Conservation (phyloP, 2,329 filamentous ascomycete genomes). For the Fusarium sororula region DNA sequence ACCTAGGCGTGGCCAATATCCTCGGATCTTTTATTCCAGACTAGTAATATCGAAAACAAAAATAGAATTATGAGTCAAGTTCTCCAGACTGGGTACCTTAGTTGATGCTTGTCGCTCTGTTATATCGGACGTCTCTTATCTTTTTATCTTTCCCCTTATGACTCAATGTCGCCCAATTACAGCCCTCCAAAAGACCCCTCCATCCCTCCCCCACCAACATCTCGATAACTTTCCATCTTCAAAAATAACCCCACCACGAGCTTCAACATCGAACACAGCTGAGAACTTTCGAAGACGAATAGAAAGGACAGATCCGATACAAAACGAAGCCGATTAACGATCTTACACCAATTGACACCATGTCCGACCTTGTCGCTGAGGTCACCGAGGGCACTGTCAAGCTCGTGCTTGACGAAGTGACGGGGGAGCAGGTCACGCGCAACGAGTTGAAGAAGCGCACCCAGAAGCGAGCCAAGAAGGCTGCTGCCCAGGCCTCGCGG, state of each 20-base stretch:
- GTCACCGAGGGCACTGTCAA: conserved; percentile 53
- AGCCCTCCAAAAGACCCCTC: conserved; percentile 16
- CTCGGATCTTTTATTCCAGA: neutral
- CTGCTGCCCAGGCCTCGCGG: conserved; percentile 61
- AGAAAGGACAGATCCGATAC: neutral
- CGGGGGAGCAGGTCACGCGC: conserved; percentile 73
- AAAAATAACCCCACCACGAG: conserved; percentile 42
- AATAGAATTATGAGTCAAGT: neutral
- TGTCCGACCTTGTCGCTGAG: conserved; percentile 42
- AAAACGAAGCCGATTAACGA: neutral
- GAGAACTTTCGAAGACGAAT: neutral
- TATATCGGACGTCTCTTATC: conserved; percentile 10
- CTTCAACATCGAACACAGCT: conserved; percentile 28
- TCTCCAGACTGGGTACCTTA: neutral
- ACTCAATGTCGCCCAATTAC: conserved; percentile 28
- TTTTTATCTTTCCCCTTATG: conserved; percentile 22
- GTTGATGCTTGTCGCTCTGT: neutral
- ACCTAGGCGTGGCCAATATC: neutral
- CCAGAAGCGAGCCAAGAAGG: conserved; percentile 68
- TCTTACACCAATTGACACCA: conserved; percentile 5
- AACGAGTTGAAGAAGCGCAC: conserved; percentile 69
- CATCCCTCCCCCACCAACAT: conserved; percentile 40
- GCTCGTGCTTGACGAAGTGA: conserved; percentile 69
- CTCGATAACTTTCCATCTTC: conserved; percentile 34
- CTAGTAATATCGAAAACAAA: neutral